phyloP scores from a whole-genome alignment of 2,329 filamentous ascomycete genomes.

The Didymella glomerata region DNA sequence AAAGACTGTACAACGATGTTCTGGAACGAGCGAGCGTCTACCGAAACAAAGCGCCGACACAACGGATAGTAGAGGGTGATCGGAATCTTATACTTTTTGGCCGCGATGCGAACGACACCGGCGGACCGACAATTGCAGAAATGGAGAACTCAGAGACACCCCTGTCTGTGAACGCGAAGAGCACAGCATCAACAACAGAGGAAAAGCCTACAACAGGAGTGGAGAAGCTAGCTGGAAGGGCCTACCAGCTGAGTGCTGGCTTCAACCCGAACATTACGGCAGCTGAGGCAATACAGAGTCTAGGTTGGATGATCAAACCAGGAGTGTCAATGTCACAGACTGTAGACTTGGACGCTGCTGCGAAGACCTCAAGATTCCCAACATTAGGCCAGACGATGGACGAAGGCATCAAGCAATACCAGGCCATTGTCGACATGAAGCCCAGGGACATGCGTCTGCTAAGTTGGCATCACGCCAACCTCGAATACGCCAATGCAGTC shows the following conservation, averaged over 20 bases:
- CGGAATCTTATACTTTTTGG: constrained; percentile 82
- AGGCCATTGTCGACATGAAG: constrained; percentile 79
- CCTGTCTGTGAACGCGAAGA: constrained; percentile 58
- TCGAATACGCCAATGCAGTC: constrained; percentile 96
- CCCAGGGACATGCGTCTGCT: constrained; percentile 88
- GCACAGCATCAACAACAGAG: constrained; percentile 44
- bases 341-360: constrained; percentile 74
- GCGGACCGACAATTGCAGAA: constrained; percentile 73
- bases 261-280: constrained; percentile 75
- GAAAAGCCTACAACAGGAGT: constrained; percentile 61
- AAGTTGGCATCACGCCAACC: constrained; percentile 98
- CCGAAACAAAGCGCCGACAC: constrained; percentile 77
- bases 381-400: constrained; percentile 93
- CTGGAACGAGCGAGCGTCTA: constrained; percentile 90
- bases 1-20: constrained; percentile 94
- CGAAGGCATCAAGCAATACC: constrained; percentile 88
- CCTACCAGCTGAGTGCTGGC: constrained; percentile 72
- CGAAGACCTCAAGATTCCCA: constrained; percentile 67
- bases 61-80: constrained; percentile 81
- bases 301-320: constrained; percentile 81
- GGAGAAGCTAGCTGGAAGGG: constrained; percentile 73
- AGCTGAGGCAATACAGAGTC: constrained; percentile 76
- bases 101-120: constrained; percentile 69
- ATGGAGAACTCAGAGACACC: constrained; percentile 73
- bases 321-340: constrained; percentile 69